These are phyloP conservation scores for Aspergillus neoniger DNA, from an alignment of 2,329 filamentous ascomycete species.

Conservation along the genomic window DNA sequence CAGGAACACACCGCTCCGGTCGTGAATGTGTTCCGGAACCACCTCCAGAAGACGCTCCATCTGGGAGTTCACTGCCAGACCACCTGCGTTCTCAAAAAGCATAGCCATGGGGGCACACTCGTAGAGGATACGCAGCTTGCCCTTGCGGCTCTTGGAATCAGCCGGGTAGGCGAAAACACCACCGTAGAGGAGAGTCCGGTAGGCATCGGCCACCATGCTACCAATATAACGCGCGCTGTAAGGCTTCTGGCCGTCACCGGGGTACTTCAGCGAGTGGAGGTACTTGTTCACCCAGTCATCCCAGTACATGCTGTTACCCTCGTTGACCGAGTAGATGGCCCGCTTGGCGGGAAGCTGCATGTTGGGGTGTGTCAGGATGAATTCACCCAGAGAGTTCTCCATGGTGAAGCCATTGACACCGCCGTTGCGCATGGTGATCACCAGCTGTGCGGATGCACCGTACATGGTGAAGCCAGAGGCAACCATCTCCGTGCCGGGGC, in stretches of 20 bases:
- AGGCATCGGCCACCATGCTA: conserved; percentile 97
- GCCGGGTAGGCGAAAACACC: conserved; percentile 97
- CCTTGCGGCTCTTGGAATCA: conserved; percentile 98
- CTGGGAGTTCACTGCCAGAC: conserved; percentile 85
- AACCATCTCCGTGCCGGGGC: conserved; percentile 85
- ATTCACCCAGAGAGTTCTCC: conserved; percentile 94
- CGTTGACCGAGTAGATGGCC: conserved; percentile 95
- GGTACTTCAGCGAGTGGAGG: conserved; percentile 84
- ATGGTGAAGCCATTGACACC: conserved; percentile 96
- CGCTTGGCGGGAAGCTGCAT: conserved; percentile 83
- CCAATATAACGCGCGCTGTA: conserved; percentile 96
- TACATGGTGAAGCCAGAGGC: conserved; percentile 99
- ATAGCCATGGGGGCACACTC: conserved; percentile 99
- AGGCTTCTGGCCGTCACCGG: conserved; percentile 71
- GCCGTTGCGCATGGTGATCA: conserved; percentile 93
- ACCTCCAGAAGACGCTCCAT: conserved; percentile 91
- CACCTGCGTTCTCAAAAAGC: conserved; percentile 97
- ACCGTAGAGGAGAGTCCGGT: conserved; percentile 91
- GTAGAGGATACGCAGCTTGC: conserved; percentile 94
- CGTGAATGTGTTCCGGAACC: conserved; percentile 89
- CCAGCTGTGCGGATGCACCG: conserved; percentile 91
- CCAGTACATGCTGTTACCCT: conserved; percentile 98
- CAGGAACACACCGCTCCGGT: conserved; percentile 93
- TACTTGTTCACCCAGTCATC: conserved; percentile 82
- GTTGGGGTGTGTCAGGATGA: conserved; percentile 94